Evolutionary conservation across 2,329 filamentous ascomycete species (phyloP).

Genomic region (Colletotrichum gloeosporioides): DNA sequence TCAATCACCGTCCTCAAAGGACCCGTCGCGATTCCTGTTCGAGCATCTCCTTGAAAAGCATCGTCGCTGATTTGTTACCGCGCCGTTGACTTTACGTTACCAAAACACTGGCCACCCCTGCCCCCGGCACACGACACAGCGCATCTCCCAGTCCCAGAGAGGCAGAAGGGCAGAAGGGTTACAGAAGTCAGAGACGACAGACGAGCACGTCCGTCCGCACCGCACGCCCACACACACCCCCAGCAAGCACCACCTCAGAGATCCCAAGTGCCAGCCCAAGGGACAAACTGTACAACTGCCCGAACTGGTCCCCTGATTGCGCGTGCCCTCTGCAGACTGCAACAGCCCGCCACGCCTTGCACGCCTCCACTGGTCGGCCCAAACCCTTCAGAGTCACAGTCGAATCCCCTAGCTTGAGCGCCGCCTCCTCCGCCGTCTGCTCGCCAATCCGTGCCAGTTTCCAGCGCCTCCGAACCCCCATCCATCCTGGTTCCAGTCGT

Average conservation of each 20-base stretch:
- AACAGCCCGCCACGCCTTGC: background rate
- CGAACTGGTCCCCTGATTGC: constrained; percentile 19
- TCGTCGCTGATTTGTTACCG: constrained; percentile 17
- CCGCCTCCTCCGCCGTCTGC: background rate
- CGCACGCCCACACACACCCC: background rate
- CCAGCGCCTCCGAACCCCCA: no score
- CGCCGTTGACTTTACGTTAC: constrained; percentile 19
- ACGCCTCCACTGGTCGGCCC: background rate
- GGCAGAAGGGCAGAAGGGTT: background rate
- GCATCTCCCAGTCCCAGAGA: background rate
- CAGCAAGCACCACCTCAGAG: background rate
- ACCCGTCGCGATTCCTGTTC: constrained; percentile 5
- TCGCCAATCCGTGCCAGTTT: background rate
- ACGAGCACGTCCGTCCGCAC: constrained; percentile 19
- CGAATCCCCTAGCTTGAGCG: constrained; percentile 3
- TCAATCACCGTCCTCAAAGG: constrained; percentile 4
- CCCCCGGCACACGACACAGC: constrained; percentile 14
- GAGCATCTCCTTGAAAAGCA: background rate
- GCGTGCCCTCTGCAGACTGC: background rate
- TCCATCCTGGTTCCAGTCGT: background rate
- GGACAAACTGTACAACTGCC: background rate
- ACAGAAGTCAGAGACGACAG: constrained; percentile 8
- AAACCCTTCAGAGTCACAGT: background rate
- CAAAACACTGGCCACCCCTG: constrained; percentile 17
- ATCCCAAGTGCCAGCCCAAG: background rate